Base-by-base conservation (phyloP, 2,329 filamentous ascomycete species). In the Rosellinia necatrix region DNA sequence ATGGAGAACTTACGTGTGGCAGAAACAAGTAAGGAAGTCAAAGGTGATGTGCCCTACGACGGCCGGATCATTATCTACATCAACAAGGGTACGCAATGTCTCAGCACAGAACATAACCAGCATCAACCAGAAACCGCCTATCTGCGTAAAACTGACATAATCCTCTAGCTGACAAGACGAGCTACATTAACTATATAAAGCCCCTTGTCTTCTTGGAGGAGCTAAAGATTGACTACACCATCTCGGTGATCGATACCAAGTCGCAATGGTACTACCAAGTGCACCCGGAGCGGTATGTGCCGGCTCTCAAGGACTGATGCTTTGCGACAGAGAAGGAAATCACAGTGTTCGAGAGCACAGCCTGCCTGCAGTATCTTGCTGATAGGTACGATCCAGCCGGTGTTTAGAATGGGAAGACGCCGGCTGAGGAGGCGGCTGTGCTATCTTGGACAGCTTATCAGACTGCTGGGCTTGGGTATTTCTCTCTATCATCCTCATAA, bases 131-230 rank as follows among this genome's bases (percentile, higher is more conserved):
- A 17, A 34, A 30, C 6, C 13, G 1, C 6, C 34, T 30, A 22
- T 15, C 8, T 22, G 24, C 21, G 21, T 24, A 47, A 17, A 21
- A 50, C 48, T 41, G 22, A 49, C 43, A 5, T n/a, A 29, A 35
- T 12, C 30, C 25, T 27, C 29, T 13, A 72, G 70, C 70, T 24
- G 68, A 71, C 43, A 44, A 71, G 59, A 73, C 72, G 2, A 67
- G 49, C 25, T 72, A 71, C 61, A 73, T 74, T 56, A 75, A 75
- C 53, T 74, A 71, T 60, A 73, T 76, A 48, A 75, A 76, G 47
- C 69, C 70, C 1, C 55, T 76, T 0, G 74, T 75, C 3, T 59
- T 75, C 3, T 71, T 69, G 13, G 59, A 68, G 51, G 71, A 74
- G 59, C 64, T 75, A 1, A 6, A 65, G 7, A 46, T 71, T 17